A percentile compares a stretch with the other conserved stretches of the same genome.
These are phyloP conservation scores for Madurella mycetomatis DNA, from an alignment of 2,329 filamentous ascomycete genomes.

Conservation along the genomic window DNA sequence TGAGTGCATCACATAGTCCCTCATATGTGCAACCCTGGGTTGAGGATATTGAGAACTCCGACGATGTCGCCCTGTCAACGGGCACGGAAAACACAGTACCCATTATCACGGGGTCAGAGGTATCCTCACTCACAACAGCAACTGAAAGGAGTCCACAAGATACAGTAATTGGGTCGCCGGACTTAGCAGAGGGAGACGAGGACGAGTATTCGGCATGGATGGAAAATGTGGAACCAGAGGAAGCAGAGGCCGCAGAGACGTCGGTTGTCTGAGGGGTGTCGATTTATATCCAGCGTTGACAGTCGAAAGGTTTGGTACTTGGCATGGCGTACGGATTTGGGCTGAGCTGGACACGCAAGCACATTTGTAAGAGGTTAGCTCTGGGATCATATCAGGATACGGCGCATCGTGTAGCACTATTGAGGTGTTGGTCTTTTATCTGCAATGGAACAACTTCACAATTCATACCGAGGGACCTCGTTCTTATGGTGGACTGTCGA, in stretches of 20 bases:
- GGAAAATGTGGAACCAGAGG: conserved; percentile 13
- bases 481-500: too few species aligned
- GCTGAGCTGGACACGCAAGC: background rate
- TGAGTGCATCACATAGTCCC: conserved; percentile 33
- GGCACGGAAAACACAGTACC: background rate
- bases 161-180: background rate
- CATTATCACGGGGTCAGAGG: background rate
- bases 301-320: background rate
- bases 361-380: background rate
- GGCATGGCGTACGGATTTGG: conserved; percentile 1
- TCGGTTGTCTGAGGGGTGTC: background rate
- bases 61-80: background rate
- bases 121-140: background rate
- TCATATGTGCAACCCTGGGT: conserved; percentile 32
- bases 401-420: background rate
- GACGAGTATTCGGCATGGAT: conserved; percentile 25
- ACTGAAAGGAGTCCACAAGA: background rate
- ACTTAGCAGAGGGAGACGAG: conserved; percentile 14
- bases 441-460: background rate
- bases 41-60: conserved; percentile 30
- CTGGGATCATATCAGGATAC: background rate
- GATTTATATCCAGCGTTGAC: background rate
- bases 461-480: too few species aligned
- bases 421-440: background rate
- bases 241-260: background rate